Percentiles rank a stretch among this genome's conserved stretches.
Evolutionary conservation across 2,329 filamentous ascomycete genomes (phyloP).

Genomic region (Sodiomyces alkalinus): DNA sequence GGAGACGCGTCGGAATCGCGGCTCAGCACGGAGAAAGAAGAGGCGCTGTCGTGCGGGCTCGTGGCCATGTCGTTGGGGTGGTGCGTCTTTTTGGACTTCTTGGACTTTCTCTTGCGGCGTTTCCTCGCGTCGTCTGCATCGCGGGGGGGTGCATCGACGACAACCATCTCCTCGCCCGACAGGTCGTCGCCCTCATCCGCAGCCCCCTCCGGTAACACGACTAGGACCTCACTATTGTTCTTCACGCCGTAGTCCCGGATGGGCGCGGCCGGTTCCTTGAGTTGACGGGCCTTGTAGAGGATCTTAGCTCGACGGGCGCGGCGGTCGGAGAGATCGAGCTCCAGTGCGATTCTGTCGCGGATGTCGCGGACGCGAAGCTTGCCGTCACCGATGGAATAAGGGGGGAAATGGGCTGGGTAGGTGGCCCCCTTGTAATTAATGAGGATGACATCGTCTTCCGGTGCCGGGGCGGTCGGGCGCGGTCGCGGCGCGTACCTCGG

Average conservation of each 20-base stretch:
- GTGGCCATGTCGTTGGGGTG: too few species aligned
- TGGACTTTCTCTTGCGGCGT: conserved; percentile 22
- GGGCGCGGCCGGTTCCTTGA: conserved; percentile 47
- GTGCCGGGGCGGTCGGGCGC: conserved; percentile 17
- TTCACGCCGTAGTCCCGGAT: conserved; percentile 47
- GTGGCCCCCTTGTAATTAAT: conserved; percentile 52
- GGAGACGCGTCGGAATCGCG: conserved; percentile 20
- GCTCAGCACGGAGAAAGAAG: conserved; percentile 14
- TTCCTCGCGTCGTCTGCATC: conserved; percentile 19
- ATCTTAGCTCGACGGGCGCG: conserved; percentile 43
- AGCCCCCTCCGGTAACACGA: conserved; percentile 27
- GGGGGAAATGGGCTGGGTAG: conserved; percentile 58
- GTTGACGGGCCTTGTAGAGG: conserved; percentile 56
- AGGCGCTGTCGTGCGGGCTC: conserved; percentile 28
- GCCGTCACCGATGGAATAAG: conserved; percentile 60
- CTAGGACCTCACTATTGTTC: conserved; percentile 43
- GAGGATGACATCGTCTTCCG: conserved; percentile 54
- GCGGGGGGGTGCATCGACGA: conserved; percentile 20
- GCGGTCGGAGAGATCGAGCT: conserved; percentile 46
- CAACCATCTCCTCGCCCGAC: conserved; percentile 19
- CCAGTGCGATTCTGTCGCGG: conserved; percentile 48
- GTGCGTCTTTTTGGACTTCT: conserved; percentile 26
- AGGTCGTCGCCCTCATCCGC: conserved; percentile 19
- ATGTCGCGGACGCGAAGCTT: conserved; percentile 53
- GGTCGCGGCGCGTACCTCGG: conserved; percentile 27